phyloP scores from a whole-genome alignment of 495 filamentous ascomycete genomes.

The Aspergillus bertholletiae region DNA sequence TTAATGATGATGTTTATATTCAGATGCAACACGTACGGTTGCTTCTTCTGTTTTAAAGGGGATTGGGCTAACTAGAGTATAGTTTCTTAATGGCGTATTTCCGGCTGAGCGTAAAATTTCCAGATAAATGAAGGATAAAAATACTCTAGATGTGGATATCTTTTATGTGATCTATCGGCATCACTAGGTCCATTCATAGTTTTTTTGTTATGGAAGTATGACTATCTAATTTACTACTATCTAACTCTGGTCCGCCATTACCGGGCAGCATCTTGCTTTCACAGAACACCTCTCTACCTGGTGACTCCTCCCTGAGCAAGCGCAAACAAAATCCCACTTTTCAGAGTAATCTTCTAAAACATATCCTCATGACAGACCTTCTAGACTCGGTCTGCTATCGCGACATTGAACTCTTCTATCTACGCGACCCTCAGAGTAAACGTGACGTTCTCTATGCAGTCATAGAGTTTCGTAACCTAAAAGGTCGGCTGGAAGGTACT shows the following conservation, averaged over 20 bases:
- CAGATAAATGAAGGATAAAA: conserved; percentile 9
- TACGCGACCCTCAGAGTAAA: conserved; percentile 22
- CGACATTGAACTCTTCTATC: conserved; percentile 29
- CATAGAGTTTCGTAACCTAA: conserved; percentile 28
- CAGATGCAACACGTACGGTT: conserved; percentile 20
- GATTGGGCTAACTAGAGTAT: conserved; percentile 11
- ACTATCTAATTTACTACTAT: conserved; percentile 25
- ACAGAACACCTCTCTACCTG: conserved; percentile 17
- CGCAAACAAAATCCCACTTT: conserved; percentile 17
- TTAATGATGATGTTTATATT: conserved; percentile 18
- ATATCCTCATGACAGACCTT: conserved; percentile 19
- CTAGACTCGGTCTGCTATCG: conserved; percentile 25
- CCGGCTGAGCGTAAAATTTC: conserved; percentile 12
- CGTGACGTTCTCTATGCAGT: conserved; percentile 24
- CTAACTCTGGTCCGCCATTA: conserved; percentile 30
- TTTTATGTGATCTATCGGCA: conserved; percentile 22
- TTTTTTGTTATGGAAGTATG: conserved; percentile 28
- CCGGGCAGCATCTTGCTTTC: conserved; percentile 26
- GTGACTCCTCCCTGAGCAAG: conserved; percentile 15
- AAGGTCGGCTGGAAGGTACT: conserved; percentile 24
- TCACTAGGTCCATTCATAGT: conserved; percentile 26
- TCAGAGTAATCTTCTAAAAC: conserved; percentile 26
- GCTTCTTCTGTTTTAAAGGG: conserved; percentile 2
- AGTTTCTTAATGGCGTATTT: conserved; percentile 15
- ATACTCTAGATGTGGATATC: conserved; percentile 22